Evolutionary conservation across 2,329 filamentous ascomycete species (phyloP).

Genomic region (Domatiomyces globalis): DNA sequence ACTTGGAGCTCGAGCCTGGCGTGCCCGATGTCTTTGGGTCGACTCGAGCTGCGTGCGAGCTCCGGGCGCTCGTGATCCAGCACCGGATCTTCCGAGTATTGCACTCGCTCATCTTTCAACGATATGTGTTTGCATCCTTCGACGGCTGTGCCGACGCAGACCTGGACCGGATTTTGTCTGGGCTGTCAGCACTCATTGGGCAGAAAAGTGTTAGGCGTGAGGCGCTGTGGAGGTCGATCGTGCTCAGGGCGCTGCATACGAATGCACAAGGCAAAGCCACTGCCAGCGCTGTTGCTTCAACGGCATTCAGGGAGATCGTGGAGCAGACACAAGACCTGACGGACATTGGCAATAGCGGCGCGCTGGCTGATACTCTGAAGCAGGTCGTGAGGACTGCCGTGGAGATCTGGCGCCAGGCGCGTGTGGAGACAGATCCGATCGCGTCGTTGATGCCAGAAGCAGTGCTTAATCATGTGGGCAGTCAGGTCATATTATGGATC

Average conservation of each 20-base stretch:
- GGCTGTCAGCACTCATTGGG: conserved; percentile 42
- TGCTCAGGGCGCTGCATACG: conserved; percentile 43
- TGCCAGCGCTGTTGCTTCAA: conserved; percentile 41
- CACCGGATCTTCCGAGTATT: conserved; percentile 44
- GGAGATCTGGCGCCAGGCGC: conserved; percentile 44
- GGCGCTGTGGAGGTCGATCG: conserved; percentile 45
- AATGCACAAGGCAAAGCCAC: conserved; percentile 42
- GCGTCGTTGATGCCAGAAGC: conserved; percentile 30
- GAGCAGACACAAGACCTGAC: conserved; percentile 41
- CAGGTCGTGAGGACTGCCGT: conserved; percentile 44
- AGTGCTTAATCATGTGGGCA: conserved; percentile 20
- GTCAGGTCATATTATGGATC: conserved; percentile 35
- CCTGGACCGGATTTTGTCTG: conserved; percentile 37
- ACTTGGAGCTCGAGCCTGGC: background rate
- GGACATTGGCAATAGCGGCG: conserved; percentile 36
- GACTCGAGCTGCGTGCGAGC: conserved; percentile 36
- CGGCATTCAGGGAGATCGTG: conserved; percentile 44
- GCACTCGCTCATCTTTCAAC: conserved; percentile 42
- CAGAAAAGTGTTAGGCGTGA: conserved; percentile 43
- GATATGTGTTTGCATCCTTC: conserved; percentile 43
- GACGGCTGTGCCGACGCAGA: conserved; percentile 39
- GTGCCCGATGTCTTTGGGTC: conserved; percentile 32
- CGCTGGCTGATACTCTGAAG: conserved; percentile 37
- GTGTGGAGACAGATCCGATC: conserved; percentile 43
- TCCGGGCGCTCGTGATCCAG: conserved; percentile 41